These are phyloP conservation scores for Dalbergia cultrata DNA, from an alignment of 306 rosid species.

Conservation along the genomic window DNA sequence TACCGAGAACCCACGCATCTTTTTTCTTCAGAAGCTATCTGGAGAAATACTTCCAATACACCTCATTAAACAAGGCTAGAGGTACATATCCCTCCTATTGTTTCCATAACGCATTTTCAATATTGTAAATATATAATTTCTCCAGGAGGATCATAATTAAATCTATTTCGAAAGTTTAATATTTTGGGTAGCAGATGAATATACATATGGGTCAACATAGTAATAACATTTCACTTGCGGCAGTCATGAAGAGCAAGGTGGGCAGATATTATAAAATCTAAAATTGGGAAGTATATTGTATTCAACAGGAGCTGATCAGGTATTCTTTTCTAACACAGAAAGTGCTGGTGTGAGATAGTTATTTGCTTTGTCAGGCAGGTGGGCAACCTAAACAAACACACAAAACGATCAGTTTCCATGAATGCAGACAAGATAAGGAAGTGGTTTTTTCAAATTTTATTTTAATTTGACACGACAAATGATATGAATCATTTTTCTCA, in stretches of 20 bases:
- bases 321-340: slow-evolving; percentile 92
- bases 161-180: no score
- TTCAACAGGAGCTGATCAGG: slow-evolving; percentile 56
- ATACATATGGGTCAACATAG: neutral
- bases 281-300: neutral
- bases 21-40: no score
- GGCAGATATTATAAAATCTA: no score
- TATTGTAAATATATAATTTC: neutral
- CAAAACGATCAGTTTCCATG: slow-evolving; percentile 22
- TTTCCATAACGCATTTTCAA: neutral
- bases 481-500: slow-evolving; percentile 35
- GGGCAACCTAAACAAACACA: slow-evolving; percentile 79
- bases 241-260: no score
- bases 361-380: slow-evolving; percentile 98
- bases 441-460: neutral
- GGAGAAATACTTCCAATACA: no score
- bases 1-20: no score
- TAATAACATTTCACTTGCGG: no score
- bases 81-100: neutral
- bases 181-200: neutral
- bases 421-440: slow-evolving; percentile 33
- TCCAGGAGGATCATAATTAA: neutral
- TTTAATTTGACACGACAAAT: neutral
- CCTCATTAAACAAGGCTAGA: no score
- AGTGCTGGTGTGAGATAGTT: slow-evolving; percentile 95